Evolutionary conservation across 345 rosid genomes (phyloP).

Genomic region (Syzygium aromaticum): DNA sequence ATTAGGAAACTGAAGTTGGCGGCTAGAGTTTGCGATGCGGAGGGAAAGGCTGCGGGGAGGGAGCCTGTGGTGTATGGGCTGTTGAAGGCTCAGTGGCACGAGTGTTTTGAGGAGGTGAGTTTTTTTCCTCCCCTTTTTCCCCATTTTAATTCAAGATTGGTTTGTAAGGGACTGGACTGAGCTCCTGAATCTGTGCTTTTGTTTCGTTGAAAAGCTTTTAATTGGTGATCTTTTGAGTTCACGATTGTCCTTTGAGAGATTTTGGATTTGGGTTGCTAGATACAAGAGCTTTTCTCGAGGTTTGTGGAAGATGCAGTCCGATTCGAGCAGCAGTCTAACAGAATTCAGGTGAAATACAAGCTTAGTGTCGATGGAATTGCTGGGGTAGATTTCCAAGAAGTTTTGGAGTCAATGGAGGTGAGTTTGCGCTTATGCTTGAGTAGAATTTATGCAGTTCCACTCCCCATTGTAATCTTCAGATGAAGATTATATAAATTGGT

Average conservation of each 20-base stretch:
- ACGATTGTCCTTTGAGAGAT: constrained; percentile 6
- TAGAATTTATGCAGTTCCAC: not conserved
- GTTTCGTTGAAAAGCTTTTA: not conserved
- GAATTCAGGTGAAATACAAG: constrained; percentile 43
- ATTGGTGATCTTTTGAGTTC: not conserved
- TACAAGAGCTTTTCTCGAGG: constrained; percentile 74
- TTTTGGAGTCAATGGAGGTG: constrained; percentile 86
- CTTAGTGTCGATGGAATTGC: constrained; percentile 34
- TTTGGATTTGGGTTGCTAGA: constrained; percentile 73
- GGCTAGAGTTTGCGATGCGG: constrained; percentile 56
- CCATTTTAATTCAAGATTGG: not conserved
- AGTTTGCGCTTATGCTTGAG: constrained; percentile 7
- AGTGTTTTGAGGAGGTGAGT: constrained; percentile 78
- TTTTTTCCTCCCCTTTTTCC: not conserved
- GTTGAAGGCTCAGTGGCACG: constrained; percentile 68
- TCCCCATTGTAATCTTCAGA: not conserved
- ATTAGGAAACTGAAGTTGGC: constrained; percentile 53
- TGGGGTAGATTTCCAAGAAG: constrained; percentile 46
- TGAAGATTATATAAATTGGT: not conserved
- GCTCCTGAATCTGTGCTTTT: not conserved
- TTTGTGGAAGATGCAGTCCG: constrained; percentile 65
- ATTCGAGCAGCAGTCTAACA: constrained; percentile 45
- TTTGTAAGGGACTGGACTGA: not conserved
- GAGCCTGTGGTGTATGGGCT: constrained; percentile 71
- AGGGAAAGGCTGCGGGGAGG: constrained; percentile 21